These are phyloP conservation scores for Arthonia radiata DNA, from an alignment of 495 filamentous ascomycete genomes.

Conservation along the genomic window DNA sequence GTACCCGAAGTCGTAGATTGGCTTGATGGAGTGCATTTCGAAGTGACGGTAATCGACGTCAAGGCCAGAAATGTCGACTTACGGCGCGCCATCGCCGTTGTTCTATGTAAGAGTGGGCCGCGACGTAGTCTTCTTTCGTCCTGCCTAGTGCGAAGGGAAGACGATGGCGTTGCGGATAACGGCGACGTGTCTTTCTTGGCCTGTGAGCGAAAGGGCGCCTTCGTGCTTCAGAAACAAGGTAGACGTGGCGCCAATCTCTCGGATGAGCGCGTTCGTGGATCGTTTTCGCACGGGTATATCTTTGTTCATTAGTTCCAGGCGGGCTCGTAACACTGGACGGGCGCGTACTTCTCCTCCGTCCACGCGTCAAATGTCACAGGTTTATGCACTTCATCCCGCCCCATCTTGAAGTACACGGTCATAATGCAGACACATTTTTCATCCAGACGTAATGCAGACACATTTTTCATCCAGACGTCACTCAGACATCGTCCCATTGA, in stretches of 20 bases:
- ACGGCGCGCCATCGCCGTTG: conserved; percentile 47
- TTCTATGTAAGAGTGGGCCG: conserved; percentile 50
- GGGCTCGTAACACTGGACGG: conserved; percentile 34
- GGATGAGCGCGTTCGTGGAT: conserved; percentile 45
- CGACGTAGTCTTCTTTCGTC: conserved; percentile 45
- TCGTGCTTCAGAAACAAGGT: conserved; percentile 85
- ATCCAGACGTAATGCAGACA: too few relatives aligned
- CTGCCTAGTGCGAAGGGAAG: conserved; percentile 73
- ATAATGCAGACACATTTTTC: conserved; percentile 77
- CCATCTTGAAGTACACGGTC: conserved; percentile 79
- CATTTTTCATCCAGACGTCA: conserved; percentile 91
- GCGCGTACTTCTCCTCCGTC: conserved; percentile 55
- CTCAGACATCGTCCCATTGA: conserved; percentile 77
- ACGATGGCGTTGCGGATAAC: conserved; percentile 74
- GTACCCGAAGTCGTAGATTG: conserved; percentile 79
- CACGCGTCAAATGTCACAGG: conserved; percentile 77
- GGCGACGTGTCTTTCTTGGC: conserved; percentile 46
- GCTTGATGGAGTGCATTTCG: conserved; percentile 46
- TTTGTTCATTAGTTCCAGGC: conserved; percentile 47
- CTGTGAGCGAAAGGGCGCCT: conserved; percentile 48
- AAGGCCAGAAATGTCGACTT: conserved; percentile 55
- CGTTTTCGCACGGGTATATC: conserved; percentile 60
- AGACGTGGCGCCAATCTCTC: conserved; percentile 47
- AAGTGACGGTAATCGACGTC: conserved; percentile 91
- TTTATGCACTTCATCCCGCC: conserved; percentile 32